phyloP scores from a whole-genome alignment of 2,329 filamentous ascomycete species.

The Fonsecaea pugnacius region DNA sequence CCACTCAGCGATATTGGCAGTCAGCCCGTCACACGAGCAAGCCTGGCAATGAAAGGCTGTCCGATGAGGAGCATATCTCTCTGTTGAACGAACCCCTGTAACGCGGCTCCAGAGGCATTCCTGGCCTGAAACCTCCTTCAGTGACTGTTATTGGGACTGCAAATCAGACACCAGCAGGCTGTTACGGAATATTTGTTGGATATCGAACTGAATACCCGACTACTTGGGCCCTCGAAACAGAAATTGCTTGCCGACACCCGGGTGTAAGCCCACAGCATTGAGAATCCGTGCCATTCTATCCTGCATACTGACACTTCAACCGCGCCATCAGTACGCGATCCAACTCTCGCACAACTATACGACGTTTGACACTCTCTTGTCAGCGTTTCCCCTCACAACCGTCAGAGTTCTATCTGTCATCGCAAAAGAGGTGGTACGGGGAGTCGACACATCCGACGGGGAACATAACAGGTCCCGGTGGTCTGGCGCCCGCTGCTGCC shows the following conservation, averaged over 20 bases:
- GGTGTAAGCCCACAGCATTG: neutral
- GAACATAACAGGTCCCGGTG: conserved; percentile 26
- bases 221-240: neutral
- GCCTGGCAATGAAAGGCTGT: conserved; percentile 18
- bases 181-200: neutral
- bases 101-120: neutral
- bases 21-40: conserved; percentile 25
- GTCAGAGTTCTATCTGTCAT: conserved; percentile 9
- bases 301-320: neutral
- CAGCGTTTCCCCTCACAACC: conserved; percentile 14
- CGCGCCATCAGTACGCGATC: neutral
- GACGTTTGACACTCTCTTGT: neutral
- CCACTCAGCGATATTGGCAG: conserved; percentile 25
- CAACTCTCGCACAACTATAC: neutral
- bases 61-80: conserved; percentile 10
- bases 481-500: conserved; percentile 24
- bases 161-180: neutral
- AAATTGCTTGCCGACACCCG: conserved; percentile 1
- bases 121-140: conserved; percentile 2
- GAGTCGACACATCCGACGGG: conserved; percentile 20
- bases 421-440: conserved; percentile 31
- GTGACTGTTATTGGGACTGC: neutral
- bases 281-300: neutral
- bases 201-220: conserved; percentile 1
- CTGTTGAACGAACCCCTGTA: neutral